These are phyloP conservation scores for Xylariaceae sp. DNA, from an alignment of 2,329 filamentous ascomycete species.

Conservation along the genomic window DNA sequence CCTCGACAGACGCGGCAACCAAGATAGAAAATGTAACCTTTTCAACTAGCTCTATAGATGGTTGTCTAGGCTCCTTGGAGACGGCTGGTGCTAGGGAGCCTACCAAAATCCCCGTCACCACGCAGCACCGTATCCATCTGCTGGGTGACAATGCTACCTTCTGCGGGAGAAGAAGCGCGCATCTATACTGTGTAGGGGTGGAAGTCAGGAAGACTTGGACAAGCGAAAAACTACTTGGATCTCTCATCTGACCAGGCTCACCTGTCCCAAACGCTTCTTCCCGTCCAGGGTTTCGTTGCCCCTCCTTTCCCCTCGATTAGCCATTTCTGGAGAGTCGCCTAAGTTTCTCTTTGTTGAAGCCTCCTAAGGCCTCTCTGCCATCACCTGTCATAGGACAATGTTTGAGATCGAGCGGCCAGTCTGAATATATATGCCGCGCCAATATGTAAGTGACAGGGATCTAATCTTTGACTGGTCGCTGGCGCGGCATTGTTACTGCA, in stretches of 20 bases:
- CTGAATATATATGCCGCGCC: constrained; percentile 13
- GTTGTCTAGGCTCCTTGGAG: constrained; percentile 8
- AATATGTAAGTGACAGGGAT: constrained; percentile 17
- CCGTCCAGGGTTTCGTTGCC: constrained; percentile 13
- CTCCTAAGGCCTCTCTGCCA: not conserved
- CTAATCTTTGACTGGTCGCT: not conserved
- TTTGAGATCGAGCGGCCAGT: constrained; percentile 10
- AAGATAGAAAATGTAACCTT: constrained; percentile 8
- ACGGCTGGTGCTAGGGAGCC: constrained; percentile 4
- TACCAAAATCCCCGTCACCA: constrained; percentile 20
- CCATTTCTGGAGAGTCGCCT: constrained; percentile 1
- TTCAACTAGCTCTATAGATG: constrained; percentile 1
- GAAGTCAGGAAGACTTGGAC: constrained; percentile 3
- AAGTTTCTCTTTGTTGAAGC: constrained; percentile 3
- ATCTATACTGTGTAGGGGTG: constrained; percentile 19
- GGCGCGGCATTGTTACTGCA: constrained; percentile 9
- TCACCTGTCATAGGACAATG: constrained; percentile 1
- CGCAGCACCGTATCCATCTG: constrained; percentile 18
- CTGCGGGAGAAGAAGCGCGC: constrained; percentile 15
- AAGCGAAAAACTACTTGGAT: constrained; percentile 9
- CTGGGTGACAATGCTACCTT: constrained; percentile 25
- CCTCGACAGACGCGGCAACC: not conserved
- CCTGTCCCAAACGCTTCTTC: constrained; percentile 8
- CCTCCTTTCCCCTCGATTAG: constrained; percentile 3
- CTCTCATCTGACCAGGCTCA: constrained; percentile 3